Conservation (phyloP, 257 asterid species). For the Scutellaria baicalensis region DNA sequence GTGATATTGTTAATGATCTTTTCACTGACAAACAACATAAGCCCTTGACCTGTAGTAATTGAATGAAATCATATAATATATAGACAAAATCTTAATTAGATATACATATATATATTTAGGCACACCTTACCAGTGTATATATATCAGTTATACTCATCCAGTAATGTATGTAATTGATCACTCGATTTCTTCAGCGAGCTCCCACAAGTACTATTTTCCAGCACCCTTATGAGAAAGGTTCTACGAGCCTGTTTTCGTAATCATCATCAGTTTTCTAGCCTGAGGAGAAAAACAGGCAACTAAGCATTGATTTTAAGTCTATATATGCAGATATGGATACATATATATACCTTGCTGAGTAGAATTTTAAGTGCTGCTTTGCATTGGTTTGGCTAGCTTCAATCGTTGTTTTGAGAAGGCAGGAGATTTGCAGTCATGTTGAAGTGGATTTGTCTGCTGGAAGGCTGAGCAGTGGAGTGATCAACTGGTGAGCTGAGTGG, state of each 20-base stretch:
- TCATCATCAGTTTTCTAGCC: not conserved
- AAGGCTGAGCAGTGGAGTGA: conserved; percentile 16
- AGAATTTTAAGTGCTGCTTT: not conserved
- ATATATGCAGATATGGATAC: no score
- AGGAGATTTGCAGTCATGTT: conserved; percentile 45
- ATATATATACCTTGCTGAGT: not conserved
- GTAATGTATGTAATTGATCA: not conserved
- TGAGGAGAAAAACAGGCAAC: not conserved
- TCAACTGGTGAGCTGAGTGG: conserved; percentile 13
- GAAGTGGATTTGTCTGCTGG: conserved; percentile 44
- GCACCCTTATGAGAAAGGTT: no score
- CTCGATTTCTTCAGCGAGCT: no score
- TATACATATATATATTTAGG: not conserved
- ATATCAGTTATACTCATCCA: no score
- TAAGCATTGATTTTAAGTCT: not conserved
- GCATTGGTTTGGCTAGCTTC: conserved; percentile 17
- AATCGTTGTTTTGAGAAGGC: conserved; percentile 34
- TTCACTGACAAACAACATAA: not conserved
- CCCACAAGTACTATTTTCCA: no score
- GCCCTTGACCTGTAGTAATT: not conserved
- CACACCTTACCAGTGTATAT: conserved; percentile 9
- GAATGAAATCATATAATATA: conserved; percentile 3
- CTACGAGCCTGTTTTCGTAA: not conserved
- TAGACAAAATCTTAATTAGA: not conserved
- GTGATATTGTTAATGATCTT: not conserved